Evolutionary conservation across 176 grass and related monocot genomes (phyloP).

Genomic region (Rhipidocladum racemiflorum): DNA sequence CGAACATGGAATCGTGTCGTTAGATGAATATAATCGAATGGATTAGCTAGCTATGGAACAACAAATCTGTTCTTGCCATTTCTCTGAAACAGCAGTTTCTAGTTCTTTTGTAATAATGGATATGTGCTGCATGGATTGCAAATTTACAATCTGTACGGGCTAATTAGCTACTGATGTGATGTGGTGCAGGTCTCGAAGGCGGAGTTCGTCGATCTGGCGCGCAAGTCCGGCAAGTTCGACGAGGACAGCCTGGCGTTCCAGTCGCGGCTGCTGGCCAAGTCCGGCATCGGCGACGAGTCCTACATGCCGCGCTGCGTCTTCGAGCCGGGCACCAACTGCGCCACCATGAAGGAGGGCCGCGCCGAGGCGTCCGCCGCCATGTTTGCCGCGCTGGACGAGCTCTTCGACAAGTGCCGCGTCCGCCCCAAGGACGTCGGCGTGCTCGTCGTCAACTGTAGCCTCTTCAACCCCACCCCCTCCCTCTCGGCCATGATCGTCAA

Average conservation of each 20-base stretch:
- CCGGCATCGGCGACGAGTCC: slow-evolving; percentile 90
- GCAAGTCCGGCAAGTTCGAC: slow-evolving; percentile 90
- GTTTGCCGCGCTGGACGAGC: slow-evolving; percentile 89
- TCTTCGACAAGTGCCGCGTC: slow-evolving; percentile 96
- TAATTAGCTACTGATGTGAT: not conserved
- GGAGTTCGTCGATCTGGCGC: slow-evolving; percentile 77
- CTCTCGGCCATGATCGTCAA: slow-evolving; percentile 98
- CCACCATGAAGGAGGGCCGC: slow-evolving; percentile 96
- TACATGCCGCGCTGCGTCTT: slow-evolving; percentile 81
- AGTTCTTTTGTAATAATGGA: not conserved
- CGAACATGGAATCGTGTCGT: not conserved
- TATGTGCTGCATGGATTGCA: not conserved
- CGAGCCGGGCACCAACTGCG: slow-evolving; percentile 65
- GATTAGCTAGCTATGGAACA: not conserved
- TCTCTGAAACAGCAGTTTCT: not conserved
- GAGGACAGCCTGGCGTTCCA: slow-evolving; percentile 95
- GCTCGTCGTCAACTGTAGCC: slow-evolving; percentile 95
- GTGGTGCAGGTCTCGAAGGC: slow-evolving; percentile 57
- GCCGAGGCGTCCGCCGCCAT: slow-evolving; percentile 74
- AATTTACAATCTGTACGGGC: not conserved
- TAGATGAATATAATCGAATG: not conserved
- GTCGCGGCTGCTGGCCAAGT: slow-evolving; percentile 72
- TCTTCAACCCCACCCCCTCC: slow-evolving; percentile 96
- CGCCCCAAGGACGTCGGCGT: slow-evolving; percentile 91
- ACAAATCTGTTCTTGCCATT: not conserved